A percentile compares a stretch with the other conserved stretches of the same genome.
These are phyloP conservation scores for Laguncularia racemosa DNA, from an alignment of 345 rosid genomes.

Conservation along the genomic window DNA sequence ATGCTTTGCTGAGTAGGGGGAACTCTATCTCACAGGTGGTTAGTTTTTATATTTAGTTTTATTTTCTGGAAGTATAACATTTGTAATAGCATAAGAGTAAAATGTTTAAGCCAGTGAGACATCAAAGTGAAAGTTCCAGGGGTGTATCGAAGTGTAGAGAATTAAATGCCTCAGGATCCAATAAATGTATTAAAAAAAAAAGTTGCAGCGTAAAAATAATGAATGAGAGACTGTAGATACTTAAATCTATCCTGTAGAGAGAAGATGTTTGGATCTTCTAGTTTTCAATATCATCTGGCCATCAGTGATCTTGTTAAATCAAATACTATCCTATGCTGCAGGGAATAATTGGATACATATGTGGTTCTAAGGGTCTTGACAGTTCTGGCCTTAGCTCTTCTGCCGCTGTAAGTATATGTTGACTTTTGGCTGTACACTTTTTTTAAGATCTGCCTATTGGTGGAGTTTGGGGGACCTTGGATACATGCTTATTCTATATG, in stretches of 20 bases:
- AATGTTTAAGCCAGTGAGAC: neutral
- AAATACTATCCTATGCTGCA: conserved; percentile 25
- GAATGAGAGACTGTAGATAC: no score
- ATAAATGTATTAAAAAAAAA: no score
- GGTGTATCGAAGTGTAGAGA: no score
- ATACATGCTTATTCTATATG: no score
- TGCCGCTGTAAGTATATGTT: conserved; percentile 70
- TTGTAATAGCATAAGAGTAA: neutral
- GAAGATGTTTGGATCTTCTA: neutral
- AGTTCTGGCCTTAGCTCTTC: conserved; percentile 98
- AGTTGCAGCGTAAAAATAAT: no score
- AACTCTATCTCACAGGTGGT: conserved; percentile 53
- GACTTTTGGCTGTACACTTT: conserved; percentile 4
- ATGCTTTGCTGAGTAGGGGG: conserved; percentile 64
- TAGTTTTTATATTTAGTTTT: conserved; percentile 2
- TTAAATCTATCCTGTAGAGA: no score
- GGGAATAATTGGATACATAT: conserved; percentile 85
- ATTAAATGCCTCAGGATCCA: no score
- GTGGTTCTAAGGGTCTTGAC: conserved; percentile 84
- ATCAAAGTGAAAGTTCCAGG: no score
- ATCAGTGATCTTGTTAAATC: neutral
- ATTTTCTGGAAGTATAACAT: neutral
- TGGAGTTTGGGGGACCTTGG: no score
- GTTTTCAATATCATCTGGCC: neutral
- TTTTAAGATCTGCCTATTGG: neutral